Percentiles rank a stretch among this genome's conserved stretches.
Evolutionary conservation across 2,329 filamentous ascomycete species (phyloP).

Genomic region (Trichoderma sp.): DNA sequence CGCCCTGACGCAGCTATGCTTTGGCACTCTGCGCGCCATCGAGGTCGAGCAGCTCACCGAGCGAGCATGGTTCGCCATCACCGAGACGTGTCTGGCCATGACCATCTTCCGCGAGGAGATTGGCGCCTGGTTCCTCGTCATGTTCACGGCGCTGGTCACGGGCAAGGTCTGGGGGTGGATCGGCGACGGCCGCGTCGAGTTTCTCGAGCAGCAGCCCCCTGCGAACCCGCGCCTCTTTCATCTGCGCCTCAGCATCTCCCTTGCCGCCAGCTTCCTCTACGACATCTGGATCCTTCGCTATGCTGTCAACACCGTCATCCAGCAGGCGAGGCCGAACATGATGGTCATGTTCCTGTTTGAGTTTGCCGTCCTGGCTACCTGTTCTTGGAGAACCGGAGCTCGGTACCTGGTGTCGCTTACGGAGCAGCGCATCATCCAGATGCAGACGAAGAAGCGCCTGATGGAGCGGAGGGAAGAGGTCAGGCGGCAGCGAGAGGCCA

Average conservation of each 20-base stretch:
- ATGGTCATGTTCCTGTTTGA: constrained; percentile 99
- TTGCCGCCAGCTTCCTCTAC: constrained; percentile 77
- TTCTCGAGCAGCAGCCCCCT: constrained; percentile 92
- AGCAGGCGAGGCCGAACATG: constrained; percentile 91
- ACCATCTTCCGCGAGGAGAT: constrained; percentile 96
- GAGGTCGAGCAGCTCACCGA: constrained; percentile 98
- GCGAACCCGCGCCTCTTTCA: constrained; percentile 89
- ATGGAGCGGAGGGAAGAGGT: constrained; percentile 70
- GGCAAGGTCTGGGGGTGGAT: constrained; percentile 99
- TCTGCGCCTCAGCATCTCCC: constrained; percentile 73
- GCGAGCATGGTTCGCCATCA: constrained; percentile 96
- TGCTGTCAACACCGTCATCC: constrained; percentile 78
- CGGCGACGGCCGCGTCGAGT: constrained; percentile 88
- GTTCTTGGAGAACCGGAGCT: constrained; percentile 74
- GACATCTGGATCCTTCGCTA: constrained; percentile 80
- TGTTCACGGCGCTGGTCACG: constrained; percentile 91
- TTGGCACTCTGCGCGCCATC: constrained; percentile 84
- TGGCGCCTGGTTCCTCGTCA: constrained; percentile 90
- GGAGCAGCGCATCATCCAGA: constrained; percentile 73
- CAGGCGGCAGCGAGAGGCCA: constrained; percentile 58
- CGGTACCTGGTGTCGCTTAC: constrained; percentile 78
- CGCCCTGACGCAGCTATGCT: constrained; percentile 85
- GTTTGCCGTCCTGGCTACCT: constrained; percentile 83
- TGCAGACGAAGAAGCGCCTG: constrained; percentile 71
- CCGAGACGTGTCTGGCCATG: constrained; percentile 96